Evolutionary conservation across 1,139 yeast genomes (phyloP), one percentile per base, ranked within the genome.

Genomic region (Sporopachydermia cereana): DNA sequence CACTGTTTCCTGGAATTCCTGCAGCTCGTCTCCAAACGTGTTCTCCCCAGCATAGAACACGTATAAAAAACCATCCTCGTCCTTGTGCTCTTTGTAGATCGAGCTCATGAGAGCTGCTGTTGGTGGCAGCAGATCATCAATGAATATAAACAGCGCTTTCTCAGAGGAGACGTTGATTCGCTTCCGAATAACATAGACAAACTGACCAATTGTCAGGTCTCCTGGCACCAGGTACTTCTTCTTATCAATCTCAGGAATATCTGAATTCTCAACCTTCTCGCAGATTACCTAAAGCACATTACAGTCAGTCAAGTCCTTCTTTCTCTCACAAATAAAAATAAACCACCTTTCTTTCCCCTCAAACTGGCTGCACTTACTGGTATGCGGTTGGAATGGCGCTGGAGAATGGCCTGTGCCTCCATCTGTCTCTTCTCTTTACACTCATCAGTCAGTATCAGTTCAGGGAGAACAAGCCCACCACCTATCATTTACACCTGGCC

Each of bases 41-140:
- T 83, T 83, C 60, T 83, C 94, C 36, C 94, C 91, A 4, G 88
- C 79, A 64, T 89, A 91, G 52, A 94, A 79, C 53, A 91, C 93
- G 64, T 91, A 91, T 59, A 91, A 76, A 66, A 91, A 91, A 36
- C 98, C 98, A 61, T 91, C 98, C 59, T 89, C 89, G 61, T 91
- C 98, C 68, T 88, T 88, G 66, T 91, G 96, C 64, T 91, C 96
- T 57, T 88, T 95, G 61, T 91, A 91, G 52, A 91, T 84, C 24
- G 91, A 76, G 56, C 95, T 83, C 89, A 91, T 88, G 56, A 91
- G 76, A 24, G 97, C 95, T 21, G 97, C 96, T 2, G 98, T 91
- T 43, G 97, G 97, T 21, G 98, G 98, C 56, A 91, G 74, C 49
- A 91, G 89, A 61, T 91, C 98, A 61, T 91, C 89, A 51, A 91